Base-by-base conservation (phyloP, 2,329 filamentous ascomycete genomes). In the Pestalotiopsis sp. region DNA sequence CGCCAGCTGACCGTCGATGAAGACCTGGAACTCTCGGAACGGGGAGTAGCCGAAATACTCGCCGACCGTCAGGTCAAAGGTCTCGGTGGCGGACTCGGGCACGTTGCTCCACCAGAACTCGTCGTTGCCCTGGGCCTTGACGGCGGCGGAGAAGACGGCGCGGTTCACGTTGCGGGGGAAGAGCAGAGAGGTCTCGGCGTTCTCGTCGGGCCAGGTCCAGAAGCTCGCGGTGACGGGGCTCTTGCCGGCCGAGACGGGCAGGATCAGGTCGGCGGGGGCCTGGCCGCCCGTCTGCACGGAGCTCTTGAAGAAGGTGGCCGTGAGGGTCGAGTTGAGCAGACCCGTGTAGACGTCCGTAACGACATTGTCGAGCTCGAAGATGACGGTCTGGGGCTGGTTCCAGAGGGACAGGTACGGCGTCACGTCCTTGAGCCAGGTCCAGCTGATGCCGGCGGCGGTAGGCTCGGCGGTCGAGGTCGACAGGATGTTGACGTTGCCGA, bases 31-130 rank as follows among this genome's bases (percentile, higher is more conserved):
- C 80, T 97, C 93, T 25, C 93, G 89, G 77, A 93, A 95, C 0
- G 92, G 89, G 4, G 91, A 91, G 73, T 88, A 89, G 0, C 92
- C 93, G 27, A 88, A 88, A 0, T 94, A 82, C 1, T 81, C 80
- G 13, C 88, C 89, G 3, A 86, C 85, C 1, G 83, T 85, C 6
- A 80, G 78, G 4, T 85, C 82, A 75, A 95, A 95, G 3, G 86
- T 85, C 45, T 85, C 71, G 3, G 83, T 83, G 71, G 90, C 86
- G 11, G 87, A 87, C 58, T 90, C 85, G 2, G 92, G 86, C 1
- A 94, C 90, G 75, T 95, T 95, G 68, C 86, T 88, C 90, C 92
- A 96, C 93, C 93, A 97, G 75, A 95, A 95, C 77, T 97, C 93
- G 80, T 96, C 93, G 17, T 85, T 81, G 0, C 86, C 86, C 77